These are phyloP conservation scores for Gamarada debralockiae DNA, from an alignment of 495 filamentous ascomycete genomes.

Conservation along the genomic window DNA sequence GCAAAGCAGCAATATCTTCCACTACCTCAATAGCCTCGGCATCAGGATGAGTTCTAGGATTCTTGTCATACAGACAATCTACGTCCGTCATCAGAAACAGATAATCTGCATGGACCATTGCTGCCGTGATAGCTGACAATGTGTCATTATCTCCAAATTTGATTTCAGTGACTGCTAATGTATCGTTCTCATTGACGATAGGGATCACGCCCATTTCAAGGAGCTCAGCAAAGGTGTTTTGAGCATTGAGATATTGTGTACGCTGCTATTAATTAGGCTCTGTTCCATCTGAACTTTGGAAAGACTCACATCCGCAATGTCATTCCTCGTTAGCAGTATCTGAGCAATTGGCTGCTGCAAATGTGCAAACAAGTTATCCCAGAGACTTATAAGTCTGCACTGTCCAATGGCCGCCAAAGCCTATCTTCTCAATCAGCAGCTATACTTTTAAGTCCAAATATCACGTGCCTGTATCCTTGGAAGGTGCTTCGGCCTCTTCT, in stretches of 20 bases:
- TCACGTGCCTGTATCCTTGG: slow-evolving; percentile 69
- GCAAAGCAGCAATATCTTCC: slow-evolving; percentile 79
- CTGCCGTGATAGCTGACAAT: slow-evolving; percentile 90
- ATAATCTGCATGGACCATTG: slow-evolving; percentile 95
- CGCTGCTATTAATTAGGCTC: slow-evolving; percentile 42
- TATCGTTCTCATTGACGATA: slow-evolving; percentile 99
- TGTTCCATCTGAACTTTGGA: neutral
- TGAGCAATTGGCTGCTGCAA: slow-evolving; percentile 88
- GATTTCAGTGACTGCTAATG: slow-evolving; percentile 93
- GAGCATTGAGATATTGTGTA: slow-evolving; percentile 92
- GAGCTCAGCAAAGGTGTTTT: slow-evolving; percentile 87
- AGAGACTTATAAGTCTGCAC: slow-evolving; percentile 91
- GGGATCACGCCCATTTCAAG: slow-evolving; percentile 95
- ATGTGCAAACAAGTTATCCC: slow-evolving; percentile 88
- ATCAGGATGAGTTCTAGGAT: slow-evolving; percentile 78
- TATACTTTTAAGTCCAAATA: neutral
- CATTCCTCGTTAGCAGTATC: slow-evolving; percentile 91
- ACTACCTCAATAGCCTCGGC: slow-evolving; percentile 90
- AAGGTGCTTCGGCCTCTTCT: slow-evolving; percentile 83
- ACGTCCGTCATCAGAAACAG: slow-evolving; percentile 99
- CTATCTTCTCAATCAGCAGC: slow-evolving; percentile 34
- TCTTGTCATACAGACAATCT: slow-evolving; percentile 94
- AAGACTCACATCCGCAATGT: slow-evolving; percentile 84
- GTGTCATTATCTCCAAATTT: slow-evolving; percentile 99
- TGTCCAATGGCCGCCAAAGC: slow-evolving; percentile 95